Base-by-base conservation (phyloP, 2,329 filamentous ascomycete genomes). In the Fusarium fracticaudum region DNA sequence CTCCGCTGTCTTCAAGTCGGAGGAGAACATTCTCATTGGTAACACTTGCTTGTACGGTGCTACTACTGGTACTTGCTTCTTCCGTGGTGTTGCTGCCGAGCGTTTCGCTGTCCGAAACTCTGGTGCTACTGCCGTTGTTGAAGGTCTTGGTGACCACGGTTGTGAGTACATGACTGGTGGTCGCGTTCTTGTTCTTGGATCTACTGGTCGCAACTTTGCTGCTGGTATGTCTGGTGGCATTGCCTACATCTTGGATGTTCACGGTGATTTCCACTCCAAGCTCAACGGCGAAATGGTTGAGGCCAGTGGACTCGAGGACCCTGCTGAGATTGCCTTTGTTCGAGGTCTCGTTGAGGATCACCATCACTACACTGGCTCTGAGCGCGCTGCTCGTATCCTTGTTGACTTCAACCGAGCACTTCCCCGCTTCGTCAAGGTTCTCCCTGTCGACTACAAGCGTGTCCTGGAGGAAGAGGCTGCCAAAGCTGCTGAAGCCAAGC, bases 111-210 rank as follows among this genome's bases (percentile, higher is more conserved):
- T 98, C 75, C 93, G 96, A 77, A 98, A 98, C 87, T 98, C 96
- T 3, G 96, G 96, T 85, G 96, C 94, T 58, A 97, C 92, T 35
- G 95, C 96, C n/a, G 94, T 98, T 74, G 95, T 98, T 72, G 96
- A 98, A 85, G 96, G 96, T 85, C 90, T 97, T 75, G 96, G 96
- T 87, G 96, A 98, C 83, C 96, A 98, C 82, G 94, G 94, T 72
- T 98, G 95, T 81, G 96, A 98, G 88, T 98, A 98, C 89, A 98
- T 98, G 96, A 98, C 96, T 79, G 96, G 96, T 82, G 96, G 96
- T 81, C 94, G 95, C 80, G 88, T 98, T 58, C 86, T 98, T 74
- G 89, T 97, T 79, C 89, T 98, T 54, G 96, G 96, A 67, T 91
- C 90, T 79, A 98, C 95, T 80, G 96, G 96, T 51, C 95, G 96